Evolutionary conservation across 768 basidiomycete species (phyloP).

Genomic region (Collybia sp.): DNA sequence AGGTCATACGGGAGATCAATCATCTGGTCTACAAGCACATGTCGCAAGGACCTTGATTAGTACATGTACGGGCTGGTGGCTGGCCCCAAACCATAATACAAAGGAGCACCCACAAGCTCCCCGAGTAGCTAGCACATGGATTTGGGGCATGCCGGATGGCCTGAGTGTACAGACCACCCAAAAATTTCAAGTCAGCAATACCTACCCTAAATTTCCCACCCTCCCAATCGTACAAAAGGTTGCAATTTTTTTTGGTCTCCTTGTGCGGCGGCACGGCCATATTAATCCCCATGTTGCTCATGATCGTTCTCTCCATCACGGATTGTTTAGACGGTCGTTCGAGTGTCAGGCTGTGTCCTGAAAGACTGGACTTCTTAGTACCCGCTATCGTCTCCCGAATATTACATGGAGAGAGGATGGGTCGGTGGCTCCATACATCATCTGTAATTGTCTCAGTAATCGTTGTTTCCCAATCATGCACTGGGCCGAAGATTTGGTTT

Average conservation of each 20-base stretch:
- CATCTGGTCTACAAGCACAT: no score
- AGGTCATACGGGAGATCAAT: no score
- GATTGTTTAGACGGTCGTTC: conserved; percentile 62
- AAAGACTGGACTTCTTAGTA: conserved; percentile 78
- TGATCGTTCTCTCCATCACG: conserved; percentile 45
- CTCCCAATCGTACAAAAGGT: conserved; percentile 10
- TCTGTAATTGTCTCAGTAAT: background rate
- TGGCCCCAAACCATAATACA: background rate
- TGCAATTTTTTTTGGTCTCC: conserved; percentile 19
- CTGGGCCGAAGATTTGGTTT: no score
- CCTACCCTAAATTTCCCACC: conserved; percentile 41
- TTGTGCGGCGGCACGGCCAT: conserved; percentile 84
- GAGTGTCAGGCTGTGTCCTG: conserved; percentile 88
- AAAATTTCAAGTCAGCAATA: background rate
- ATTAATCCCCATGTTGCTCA: conserved; percentile 85
- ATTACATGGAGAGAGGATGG: conserved; percentile 51
- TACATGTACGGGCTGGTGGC: background rate
- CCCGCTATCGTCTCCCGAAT: conserved; percentile 56
- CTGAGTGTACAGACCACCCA: no score
- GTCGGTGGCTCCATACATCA: conserved; percentile 69
- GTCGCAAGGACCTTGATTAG: background rate
- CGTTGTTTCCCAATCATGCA: background rate
- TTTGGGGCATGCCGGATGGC: no score
- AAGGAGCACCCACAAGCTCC: background rate
- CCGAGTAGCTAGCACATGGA: no score